Conservation (phyloP, 805 yeast genomes). For the Lipomyces yamanashiensis region DNA sequence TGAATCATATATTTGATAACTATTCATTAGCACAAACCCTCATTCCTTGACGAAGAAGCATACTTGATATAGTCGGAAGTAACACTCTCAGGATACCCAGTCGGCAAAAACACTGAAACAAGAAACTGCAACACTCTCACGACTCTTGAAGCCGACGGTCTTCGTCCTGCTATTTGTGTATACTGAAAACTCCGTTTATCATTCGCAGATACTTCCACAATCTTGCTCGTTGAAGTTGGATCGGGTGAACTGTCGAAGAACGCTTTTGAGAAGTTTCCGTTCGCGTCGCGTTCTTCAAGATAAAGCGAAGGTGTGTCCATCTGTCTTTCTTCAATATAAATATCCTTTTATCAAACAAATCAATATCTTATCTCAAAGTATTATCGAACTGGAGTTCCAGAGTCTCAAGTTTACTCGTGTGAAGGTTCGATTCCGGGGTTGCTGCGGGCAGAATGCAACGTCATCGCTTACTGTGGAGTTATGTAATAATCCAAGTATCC, state of each 20-base stretch:
- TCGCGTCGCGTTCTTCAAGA: conserved; percentile 33
- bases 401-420: background rate
- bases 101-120: conserved; percentile 45
- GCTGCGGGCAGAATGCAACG: background rate
- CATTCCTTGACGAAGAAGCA: background rate
- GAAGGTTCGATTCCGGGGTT: background rate
- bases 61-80: conserved; percentile 42
- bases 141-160: conserved; percentile 8
- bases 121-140: conserved; percentile 36
- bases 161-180: background rate
- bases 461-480: background rate
- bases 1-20: conserved; percentile 47
- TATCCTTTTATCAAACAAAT: too few species aligned
- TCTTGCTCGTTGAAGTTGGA: background rate
- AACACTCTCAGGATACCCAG: conserved; percentile 47
- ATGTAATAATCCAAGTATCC: too few species aligned
- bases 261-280: conserved; percentile 25
- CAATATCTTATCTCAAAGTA: too few species aligned
- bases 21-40: background rate
- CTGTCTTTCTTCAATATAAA: background rate
- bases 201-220: conserved; percentile 15
- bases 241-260: conserved; percentile 20
- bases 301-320: background rate
- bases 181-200: background rate
- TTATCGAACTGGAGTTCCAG: background rate